A percentile compares a stretch with the other conserved stretches of the same genome.
phyloP scores from a whole-genome alignment of 768 basidiomycete species.

The Galerina sulciceps region DNA sequence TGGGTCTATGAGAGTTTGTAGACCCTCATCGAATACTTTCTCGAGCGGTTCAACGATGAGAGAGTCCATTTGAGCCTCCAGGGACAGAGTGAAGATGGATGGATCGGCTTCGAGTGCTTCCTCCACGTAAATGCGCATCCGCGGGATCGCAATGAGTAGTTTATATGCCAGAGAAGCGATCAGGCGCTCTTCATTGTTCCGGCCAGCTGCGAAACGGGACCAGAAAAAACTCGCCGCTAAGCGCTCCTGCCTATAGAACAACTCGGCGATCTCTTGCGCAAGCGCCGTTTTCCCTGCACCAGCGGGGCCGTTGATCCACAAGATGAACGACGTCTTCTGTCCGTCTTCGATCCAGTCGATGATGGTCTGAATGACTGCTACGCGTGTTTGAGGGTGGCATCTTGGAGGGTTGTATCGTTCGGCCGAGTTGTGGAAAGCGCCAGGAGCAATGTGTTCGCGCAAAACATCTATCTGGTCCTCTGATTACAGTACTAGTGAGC shows the following conservation, averaged over 20 bases:
- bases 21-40: neutral
- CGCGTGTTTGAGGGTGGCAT: slow-evolving; percentile 19
- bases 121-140: neutral
- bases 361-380: slow-evolving; percentile 6
- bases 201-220: neutral
- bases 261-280: slow-evolving; percentile 15
- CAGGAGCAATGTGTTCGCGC: neutral
- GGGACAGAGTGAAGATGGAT: neutral
- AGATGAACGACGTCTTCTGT: neutral
- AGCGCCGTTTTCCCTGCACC: slow-evolving; percentile 24
- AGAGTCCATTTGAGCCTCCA: slow-evolving; percentile 6
- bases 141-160: slow-evolving; percentile 4
- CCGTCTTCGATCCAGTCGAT: slow-evolving; percentile 3
- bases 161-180: slow-evolving; percentile 19
- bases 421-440: slow-evolving; percentile 11
- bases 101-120: slow-evolving; percentile 9
- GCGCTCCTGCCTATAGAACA: neutral
- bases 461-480: neutral
- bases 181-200: slow-evolving; percentile 2
- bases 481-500: neutral
- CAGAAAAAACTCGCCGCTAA: slow-evolving; percentile 20
- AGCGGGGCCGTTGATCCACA: slow-evolving; percentile 21
- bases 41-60: slow-evolving; percentile 12
- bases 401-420: slow-evolving; percentile 12
- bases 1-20: neutral